These are phyloP conservation scores for Fraxinus cuspidata DNA, from an alignment of 257 asterid species.

Conservation along the genomic window DNA sequence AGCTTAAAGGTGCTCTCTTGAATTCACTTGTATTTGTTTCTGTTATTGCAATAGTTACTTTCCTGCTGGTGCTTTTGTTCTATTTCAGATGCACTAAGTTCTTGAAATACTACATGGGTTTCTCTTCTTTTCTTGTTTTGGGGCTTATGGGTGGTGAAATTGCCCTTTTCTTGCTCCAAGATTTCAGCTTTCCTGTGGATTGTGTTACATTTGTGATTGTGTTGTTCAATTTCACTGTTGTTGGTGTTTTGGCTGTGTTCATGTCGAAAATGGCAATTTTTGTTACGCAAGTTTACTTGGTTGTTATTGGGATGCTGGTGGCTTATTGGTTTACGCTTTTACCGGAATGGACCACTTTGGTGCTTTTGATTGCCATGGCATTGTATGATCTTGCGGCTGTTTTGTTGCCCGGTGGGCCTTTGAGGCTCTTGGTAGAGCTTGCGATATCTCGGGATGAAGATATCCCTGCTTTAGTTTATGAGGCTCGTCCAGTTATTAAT, in stretches of 20 bases:
- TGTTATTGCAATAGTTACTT: constrained; percentile 80
- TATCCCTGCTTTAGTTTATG: constrained; percentile 97
- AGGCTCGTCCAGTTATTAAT: constrained; percentile 71
- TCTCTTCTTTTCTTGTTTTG: constrained; percentile 83
- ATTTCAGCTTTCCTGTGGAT: constrained; percentile 66
- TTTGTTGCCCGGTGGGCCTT: no score
- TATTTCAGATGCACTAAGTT: constrained; percentile 84
- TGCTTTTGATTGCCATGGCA: constrained; percentile 89
- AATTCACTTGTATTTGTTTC: constrained; percentile 79
- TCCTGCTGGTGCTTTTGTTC: constrained; percentile 80
- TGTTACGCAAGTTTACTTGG: constrained; percentile 74
- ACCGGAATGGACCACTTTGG: constrained; percentile 99
- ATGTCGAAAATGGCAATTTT: constrained; percentile 73
- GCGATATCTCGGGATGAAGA: constrained; percentile 93
- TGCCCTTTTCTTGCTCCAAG: constrained; percentile 52
- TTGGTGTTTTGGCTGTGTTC: constrained; percentile 82
- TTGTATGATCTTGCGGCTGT: constrained; percentile 80
- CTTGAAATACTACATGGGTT: constrained; percentile 98
- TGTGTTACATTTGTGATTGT: constrained; percentile 59
- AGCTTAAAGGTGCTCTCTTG: constrained; percentile 90
- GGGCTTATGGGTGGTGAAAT: constrained; percentile 90
- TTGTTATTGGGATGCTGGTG: constrained; percentile 85
- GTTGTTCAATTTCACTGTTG: constrained; percentile 78
- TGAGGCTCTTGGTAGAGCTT: constrained; percentile 67
- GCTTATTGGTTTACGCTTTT: constrained; percentile 96